Percentiles rank a stretch among this genome's conserved stretches.
Conservation (phyloP, 106 monocot species). For the Dioscorea alata region DNA sequence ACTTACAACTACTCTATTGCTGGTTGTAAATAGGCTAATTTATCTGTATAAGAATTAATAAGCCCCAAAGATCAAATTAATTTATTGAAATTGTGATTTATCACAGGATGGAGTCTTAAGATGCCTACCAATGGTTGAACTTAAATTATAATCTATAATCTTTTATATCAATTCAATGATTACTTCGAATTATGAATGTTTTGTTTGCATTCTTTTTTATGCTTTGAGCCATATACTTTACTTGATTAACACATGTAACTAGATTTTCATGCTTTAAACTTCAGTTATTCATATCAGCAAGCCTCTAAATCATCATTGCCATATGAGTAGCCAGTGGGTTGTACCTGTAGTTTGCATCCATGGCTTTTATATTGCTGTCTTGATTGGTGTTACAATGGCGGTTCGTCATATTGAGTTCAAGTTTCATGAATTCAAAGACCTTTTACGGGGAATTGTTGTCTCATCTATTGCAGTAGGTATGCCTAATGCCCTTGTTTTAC, state of each 20-base stretch:
- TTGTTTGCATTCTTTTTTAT: not conserved
- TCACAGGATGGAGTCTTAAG: no score
- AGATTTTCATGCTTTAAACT: not conserved
- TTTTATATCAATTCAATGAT: not conserved
- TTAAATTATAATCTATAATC: not conserved
- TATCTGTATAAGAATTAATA: no score
- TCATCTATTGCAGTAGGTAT: conserved; percentile 22
- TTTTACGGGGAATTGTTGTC: conserved; percentile 24
- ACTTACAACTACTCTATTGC: no score
- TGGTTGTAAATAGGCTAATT: no score
- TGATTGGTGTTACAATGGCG: conserved; percentile 13
- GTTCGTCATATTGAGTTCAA: conserved; percentile 27
- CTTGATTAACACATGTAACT: no score
- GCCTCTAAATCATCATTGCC: conserved; percentile 20
- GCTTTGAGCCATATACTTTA: no score
- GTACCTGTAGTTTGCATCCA: conserved; percentile 27
- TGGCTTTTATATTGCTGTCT: conserved; percentile 19
- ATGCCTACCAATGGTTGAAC: no score
- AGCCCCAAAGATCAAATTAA: no score
- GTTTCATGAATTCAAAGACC: conserved; percentile 28
- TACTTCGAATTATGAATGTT: not conserved
- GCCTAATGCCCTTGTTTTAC: not conserved
- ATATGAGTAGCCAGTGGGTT: conserved; percentile 26
- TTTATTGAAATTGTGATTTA: no score
- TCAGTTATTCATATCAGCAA: conserved; percentile 20